phyloP scores from a whole-genome alignment of 495 filamentous ascomycete species.

The Parathielavia hyrcaniae region DNA sequence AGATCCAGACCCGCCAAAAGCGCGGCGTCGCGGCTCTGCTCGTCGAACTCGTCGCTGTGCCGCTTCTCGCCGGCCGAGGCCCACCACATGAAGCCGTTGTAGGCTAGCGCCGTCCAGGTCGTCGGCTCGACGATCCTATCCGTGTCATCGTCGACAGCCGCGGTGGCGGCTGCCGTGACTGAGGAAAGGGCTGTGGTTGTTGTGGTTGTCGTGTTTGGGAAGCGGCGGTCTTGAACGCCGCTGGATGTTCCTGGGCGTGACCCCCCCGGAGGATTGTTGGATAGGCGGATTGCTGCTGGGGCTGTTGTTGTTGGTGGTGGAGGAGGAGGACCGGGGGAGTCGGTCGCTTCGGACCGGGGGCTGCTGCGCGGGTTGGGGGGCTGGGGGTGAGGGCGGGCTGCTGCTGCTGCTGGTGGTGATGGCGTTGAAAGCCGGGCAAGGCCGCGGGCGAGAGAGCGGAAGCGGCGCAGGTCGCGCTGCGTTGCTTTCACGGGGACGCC shows the following conservation, averaged over 20 bases:
- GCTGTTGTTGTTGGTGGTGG: constrained; percentile 14
- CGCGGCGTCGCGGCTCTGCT: constrained; percentile 41
- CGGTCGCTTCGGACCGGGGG: constrained; percentile 23
- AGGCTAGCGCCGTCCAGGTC: constrained; percentile 86
- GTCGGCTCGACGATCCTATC: constrained; percentile 63
- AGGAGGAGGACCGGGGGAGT: constrained; percentile 7
- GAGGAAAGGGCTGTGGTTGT: neutral
- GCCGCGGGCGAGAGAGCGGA: constrained; percentile 60
- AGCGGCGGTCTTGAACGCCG: neutral
- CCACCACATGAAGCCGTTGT: constrained; percentile 96
- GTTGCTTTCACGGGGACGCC: constrained; percentile 70
- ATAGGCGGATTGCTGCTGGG: constrained; percentile 24
- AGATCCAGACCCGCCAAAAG: constrained; percentile 43
- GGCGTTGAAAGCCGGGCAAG: constrained; percentile 48
- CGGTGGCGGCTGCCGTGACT: constrained; percentile 7
- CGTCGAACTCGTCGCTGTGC: constrained; percentile 46
- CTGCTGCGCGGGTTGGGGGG: constrained; percentile 17
- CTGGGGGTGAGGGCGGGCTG: constrained; percentile 24
- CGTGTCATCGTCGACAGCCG: constrained; percentile 36
- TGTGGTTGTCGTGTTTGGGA: no score
- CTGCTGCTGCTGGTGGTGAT: constrained; percentile 16
- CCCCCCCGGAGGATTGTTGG: constrained; percentile 7
- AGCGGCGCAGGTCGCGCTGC: constrained; percentile 81
- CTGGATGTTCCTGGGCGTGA: constrained; percentile 27
- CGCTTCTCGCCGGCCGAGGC: constrained; percentile 86